Percentiles rank a stretch among this genome's conserved stretches.
phyloP scores from a whole-genome alignment of 345 rosid species.

The Aquilaria sinensis region DNA sequence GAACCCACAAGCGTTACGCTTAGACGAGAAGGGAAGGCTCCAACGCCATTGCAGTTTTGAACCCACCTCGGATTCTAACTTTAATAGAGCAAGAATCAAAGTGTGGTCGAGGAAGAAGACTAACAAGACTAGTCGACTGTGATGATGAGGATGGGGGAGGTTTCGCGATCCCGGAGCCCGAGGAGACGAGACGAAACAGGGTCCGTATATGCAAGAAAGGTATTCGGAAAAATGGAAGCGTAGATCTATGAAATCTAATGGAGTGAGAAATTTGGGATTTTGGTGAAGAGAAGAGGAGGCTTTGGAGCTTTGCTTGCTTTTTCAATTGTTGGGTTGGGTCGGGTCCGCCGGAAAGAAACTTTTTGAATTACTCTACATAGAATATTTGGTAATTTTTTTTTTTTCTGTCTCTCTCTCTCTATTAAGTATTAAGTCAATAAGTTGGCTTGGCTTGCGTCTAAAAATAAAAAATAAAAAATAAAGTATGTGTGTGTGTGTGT shows the following conservation, averaged over 20 bases:
- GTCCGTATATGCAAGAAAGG: neutral
- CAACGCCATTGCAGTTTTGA: neutral
- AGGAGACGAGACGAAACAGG: neutral
- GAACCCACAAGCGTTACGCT: constrained; percentile 18
- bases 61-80: constrained; percentile 46
- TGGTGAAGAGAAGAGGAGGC: neutral
- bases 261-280: constrained; percentile 6
- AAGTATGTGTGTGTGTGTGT: too few species aligned
- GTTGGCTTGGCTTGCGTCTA: too few species aligned
- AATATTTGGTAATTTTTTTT: constrained; percentile 5
- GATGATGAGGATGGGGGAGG: neutral
- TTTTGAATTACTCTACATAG: constrained; percentile 7
- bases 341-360: constrained; percentile 14
- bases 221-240: constrained; percentile 2
- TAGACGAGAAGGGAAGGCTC: constrained; percentile 1
- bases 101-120: too few species aligned
- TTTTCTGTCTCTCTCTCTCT: too few species aligned
- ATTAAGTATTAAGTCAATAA: too few species aligned
- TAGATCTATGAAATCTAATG: constrained; percentile 15
- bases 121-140: neutral
- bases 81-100: constrained; percentile 8
- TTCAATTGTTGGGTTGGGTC: neutral
- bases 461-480: too few species aligned
- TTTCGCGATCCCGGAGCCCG: constrained; percentile 4
- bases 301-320: neutral